Conservation (phyloP, 352 stramenopile species). For the Phytophthora aleatoria region DNA sequence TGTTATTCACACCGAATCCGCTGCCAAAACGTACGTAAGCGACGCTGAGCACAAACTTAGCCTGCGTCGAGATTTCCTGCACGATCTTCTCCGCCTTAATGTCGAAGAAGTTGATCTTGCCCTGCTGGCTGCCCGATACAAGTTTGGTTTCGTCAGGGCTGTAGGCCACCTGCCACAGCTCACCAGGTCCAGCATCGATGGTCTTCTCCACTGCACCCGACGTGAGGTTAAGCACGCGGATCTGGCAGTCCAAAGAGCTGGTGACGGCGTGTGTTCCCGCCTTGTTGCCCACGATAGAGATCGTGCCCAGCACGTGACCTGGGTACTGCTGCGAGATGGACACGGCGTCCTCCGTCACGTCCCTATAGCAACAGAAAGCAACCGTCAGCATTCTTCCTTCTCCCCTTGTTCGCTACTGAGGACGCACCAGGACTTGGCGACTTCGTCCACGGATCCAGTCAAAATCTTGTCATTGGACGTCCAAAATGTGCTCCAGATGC, state of each 20-base stretch:
- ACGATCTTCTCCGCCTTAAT: constrained; percentile 79
- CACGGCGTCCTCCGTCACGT: constrained; percentile 70
- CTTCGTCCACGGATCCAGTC: constrained; percentile 87
- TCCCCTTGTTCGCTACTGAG: neutral
- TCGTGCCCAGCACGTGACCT: constrained; percentile 84
- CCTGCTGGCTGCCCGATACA: constrained; percentile 81
- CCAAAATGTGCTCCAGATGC: constrained; percentile 91
- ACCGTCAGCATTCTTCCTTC: neutral
- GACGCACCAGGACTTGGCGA: constrained; percentile 83
- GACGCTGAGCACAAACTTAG: constrained; percentile 82
- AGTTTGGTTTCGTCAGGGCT: constrained; percentile 83
- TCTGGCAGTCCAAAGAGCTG: constrained; percentile 85
- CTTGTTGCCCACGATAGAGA: constrained; percentile 86
- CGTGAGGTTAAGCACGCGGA: constrained; percentile 79
- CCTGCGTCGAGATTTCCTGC: constrained; percentile 70
- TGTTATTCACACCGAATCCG: neutral
- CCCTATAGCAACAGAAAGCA: constrained; percentile 36
- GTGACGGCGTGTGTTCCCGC: constrained; percentile 74
- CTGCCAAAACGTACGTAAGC: constrained; percentile 56
- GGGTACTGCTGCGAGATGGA: constrained; percentile 84
- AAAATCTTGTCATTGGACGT: constrained; percentile 89
- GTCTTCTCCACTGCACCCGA: constrained; percentile 79
- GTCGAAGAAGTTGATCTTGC: constrained; percentile 90
- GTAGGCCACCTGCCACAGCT: constrained; percentile 90
- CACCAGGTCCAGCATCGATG: constrained; percentile 84